Evolutionary conservation across 345 rosid genomes (phyloP).

Genomic region (Eucalyptus cloeziana): DNA sequence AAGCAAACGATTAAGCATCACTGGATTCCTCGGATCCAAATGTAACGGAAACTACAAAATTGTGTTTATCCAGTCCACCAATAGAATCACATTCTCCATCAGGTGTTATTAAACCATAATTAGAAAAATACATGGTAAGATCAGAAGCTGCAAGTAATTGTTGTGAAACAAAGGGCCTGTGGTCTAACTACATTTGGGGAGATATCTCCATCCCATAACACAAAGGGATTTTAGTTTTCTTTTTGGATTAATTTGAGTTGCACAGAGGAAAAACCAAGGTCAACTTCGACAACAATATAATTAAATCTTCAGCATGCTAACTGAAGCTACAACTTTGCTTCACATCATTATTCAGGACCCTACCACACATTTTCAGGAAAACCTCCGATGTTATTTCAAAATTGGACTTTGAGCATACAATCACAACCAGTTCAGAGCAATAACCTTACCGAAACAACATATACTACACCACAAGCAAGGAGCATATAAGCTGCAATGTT

Average conservation of each 20-base stretch:
- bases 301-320: not conserved
- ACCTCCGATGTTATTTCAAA: not conserved
- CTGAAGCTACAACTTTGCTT: not conserved
- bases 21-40: not conserved
- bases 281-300: not conserved
- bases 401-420: not conserved
- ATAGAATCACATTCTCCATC: not conserved
- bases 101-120: not conserved
- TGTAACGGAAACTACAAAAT: not conserved
- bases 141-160: not conserved
- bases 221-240: not conserved
- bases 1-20: not conserved
- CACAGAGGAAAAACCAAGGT: not conserved
- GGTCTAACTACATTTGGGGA: not conserved
- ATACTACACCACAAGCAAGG: slow-evolving; percentile 75
- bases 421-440: not conserved
- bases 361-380: not conserved
- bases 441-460: slow-evolving; percentile 53
- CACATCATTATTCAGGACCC: not conserved
- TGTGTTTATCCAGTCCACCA: not conserved
- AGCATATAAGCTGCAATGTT: slow-evolving; percentile 84
- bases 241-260: not conserved
- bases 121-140: not conserved
- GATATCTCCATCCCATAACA: not conserved
- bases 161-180: not conserved